phyloP scores from a whole-genome alignment of 768 basidiomycete species.

The Dioszegia crocea region DNA sequence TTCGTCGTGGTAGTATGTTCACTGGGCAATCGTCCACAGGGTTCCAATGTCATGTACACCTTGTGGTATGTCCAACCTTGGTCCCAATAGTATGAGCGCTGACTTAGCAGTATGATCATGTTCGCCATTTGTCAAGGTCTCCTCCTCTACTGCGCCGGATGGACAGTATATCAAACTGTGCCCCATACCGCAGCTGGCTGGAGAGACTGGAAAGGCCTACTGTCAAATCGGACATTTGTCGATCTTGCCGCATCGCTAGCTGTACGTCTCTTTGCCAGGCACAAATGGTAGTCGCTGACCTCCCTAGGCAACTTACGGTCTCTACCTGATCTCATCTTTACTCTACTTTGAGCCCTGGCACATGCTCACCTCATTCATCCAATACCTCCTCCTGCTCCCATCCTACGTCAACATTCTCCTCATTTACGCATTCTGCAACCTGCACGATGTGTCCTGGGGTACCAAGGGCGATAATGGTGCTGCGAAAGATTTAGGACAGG shows the following conservation, averaged over 20 bases:
- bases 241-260: constrained; percentile 56
- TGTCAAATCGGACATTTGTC: constrained; percentile 61
- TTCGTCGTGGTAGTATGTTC: constrained; percentile 53
- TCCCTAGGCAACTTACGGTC: constrained; percentile 76
- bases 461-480: constrained; percentile 85
- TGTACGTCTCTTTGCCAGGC: constrained; percentile 15
- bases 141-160: constrained; percentile 85
- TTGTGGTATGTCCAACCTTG: constrained; percentile 55
- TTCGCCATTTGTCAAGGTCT: constrained; percentile 52
- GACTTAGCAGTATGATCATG: constrained; percentile 32
- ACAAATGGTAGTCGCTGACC: constrained; percentile 15
- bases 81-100: constrained; percentile 52
- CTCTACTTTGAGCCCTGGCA: constrained; percentile 50
- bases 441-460: constrained; percentile 81
- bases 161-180: constrained; percentile 78
- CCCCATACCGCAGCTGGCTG: constrained; percentile 71
- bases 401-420: constrained; percentile 48
- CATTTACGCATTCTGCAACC: constrained; percentile 48
- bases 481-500: constrained; percentile 80
- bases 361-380: constrained; percentile 49
- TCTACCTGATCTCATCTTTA: constrained; percentile 58
- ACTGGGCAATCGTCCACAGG: constrained; percentile 80
- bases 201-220: constrained; percentile 56
- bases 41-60: constrained; percentile 80
- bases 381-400: constrained; percentile 48